These are phyloP conservation scores for Herpetospermum pedunculosum DNA, from an alignment of 306 rosid species.

Conservation along the genomic window DNA sequence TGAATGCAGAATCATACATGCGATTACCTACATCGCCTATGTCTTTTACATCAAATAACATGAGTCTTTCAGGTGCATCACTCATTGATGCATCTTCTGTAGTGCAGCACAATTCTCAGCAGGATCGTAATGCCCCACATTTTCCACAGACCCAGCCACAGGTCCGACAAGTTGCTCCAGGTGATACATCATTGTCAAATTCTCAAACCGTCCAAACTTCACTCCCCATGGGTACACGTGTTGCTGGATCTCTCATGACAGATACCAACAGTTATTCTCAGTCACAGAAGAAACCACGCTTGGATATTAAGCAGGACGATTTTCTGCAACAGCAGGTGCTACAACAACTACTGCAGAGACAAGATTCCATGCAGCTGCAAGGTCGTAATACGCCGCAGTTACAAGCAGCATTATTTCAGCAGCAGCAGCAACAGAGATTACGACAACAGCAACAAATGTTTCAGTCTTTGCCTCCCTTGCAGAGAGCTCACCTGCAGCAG, in stretches of 20 bases:
- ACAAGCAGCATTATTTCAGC: slow-evolving; percentile 30
- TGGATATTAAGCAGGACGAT: slow-evolving; percentile 81
- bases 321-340: slow-evolving; percentile 18
- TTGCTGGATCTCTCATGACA: slow-evolving; percentile 51
- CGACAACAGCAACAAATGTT: slow-evolving; percentile 50
- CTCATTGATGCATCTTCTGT: slow-evolving; percentile 81
- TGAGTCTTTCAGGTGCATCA: slow-evolving; percentile 80
- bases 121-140: slow-evolving; percentile 58
- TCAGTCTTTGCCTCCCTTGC: slow-evolving; percentile 82
- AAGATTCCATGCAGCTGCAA: slow-evolving; percentile 13
- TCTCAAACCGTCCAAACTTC: slow-evolving; percentile 44
- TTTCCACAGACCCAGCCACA: slow-evolving; percentile 50
- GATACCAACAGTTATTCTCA: slow-evolving; percentile 59
- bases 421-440: slow-evolving; percentile 27
- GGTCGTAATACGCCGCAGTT: slow-evolving; percentile 14
- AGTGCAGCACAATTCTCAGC: slow-evolving; percentile 74
- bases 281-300: slow-evolving; percentile 61
- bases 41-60: slow-evolving; percentile 85
- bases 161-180: slow-evolving; percentile 57
- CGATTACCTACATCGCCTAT: slow-evolving; percentile 83
- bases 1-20: slow-evolving; percentile 69
- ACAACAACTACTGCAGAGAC: slow-evolving; percentile 18
- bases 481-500: slow-evolving; percentile 37
- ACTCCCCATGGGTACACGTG: slow-evolving; percentile 42
- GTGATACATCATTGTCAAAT: slow-evolving; percentile 42